Base-by-base conservation (phyloP, 257 asterid genomes). In the Plantago elongata region DNA sequence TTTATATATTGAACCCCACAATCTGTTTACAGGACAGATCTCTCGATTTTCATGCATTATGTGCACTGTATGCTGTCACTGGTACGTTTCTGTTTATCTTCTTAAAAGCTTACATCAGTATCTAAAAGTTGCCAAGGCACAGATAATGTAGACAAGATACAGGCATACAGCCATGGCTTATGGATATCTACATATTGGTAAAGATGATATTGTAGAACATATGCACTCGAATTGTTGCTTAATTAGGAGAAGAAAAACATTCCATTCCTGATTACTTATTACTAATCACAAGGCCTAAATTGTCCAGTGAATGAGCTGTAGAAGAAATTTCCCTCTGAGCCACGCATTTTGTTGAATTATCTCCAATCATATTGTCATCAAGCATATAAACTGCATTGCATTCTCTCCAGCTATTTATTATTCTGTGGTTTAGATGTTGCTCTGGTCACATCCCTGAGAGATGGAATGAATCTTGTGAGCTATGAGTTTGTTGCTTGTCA, bases 401-500 rank as follows among this genome's bases (percentile, higher is more conserved):
- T 34, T 13, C 15, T 37, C 47, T 38, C 9, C 15, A 60, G 43
- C 54, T 29, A 8, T 11, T 44, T 17, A 16, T 10, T 15, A 34
- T 57, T 56, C 14, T 40, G 27, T 46, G 10, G 67, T 68, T 52
- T 63, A 90, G 97, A 87, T 75, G 94, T 90, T 65, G 92, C 95
- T 44, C 78, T 90, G 68, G 95, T 90, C 60, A 90, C 97, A 68
- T 90, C 97, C 59, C 79, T 90, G 57, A 79, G 97, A 74, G 97
- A 90, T 69, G 97, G 97, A 69, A 90, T 90, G 97, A 90, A 90
- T 81, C 95, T 90, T 42, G 97, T 90, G 66, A 87, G 97, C 84
- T 90, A 90, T 57, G 97, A 90, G 74, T 90, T 83, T 68, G 97
- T 87, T 74, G 97, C 97, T 57, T 90, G 97, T 81, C 97, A 90